Base-by-base conservation (phyloP, 164 flowering plant genomes). In the Berberis vulgaris region DNA sequence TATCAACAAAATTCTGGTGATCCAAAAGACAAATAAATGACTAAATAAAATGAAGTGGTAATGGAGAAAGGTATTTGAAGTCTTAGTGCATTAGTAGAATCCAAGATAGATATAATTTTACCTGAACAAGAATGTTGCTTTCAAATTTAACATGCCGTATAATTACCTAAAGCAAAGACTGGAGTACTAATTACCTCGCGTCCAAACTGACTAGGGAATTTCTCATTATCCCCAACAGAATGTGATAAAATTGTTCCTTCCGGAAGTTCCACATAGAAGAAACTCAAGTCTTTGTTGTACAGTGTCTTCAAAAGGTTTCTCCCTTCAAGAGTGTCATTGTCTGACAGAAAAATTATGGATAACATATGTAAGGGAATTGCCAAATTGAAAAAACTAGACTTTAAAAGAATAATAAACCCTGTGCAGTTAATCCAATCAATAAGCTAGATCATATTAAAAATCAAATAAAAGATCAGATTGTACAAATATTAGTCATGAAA, bases 201-300 rank as follows among this genome's bases (percentile, higher is more conserved):
- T 49, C 98, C 98, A 74, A 94, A 94, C 68, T 94, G 99, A 43
- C 69, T 77, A 11, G 96, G 93, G 61, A 94, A 89, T 54, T 72
- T 84, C 80, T 87, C 89, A 43, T 82, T 83, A 64, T 84, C 96
- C 59, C 78, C 87, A 57, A 94, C 74, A 54, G 71, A 58, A 71
- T 84, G 97, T 7, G 76, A 81, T 43, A 94, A 63, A 49, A 87
- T 73, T 41, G 83, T 82, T 46, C 91, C 87, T 13, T 81, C 92
- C 7, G 97, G 91, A 53, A 94, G 86, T 73, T 94, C 96, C 68
- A 81, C 89, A 75, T 91, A 91, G 69, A 94, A 94, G 72, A 85
- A 73, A 66, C 86, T 85, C 43, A 62, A 68, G 44, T 72, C 74
- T 49, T 70, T 65, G 65, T 82, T 80, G 59, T 78, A 80, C 60